Conservation (phyloP, 202 grass and related monocot species). For the Sporobolus alterniflorus region DNA sequence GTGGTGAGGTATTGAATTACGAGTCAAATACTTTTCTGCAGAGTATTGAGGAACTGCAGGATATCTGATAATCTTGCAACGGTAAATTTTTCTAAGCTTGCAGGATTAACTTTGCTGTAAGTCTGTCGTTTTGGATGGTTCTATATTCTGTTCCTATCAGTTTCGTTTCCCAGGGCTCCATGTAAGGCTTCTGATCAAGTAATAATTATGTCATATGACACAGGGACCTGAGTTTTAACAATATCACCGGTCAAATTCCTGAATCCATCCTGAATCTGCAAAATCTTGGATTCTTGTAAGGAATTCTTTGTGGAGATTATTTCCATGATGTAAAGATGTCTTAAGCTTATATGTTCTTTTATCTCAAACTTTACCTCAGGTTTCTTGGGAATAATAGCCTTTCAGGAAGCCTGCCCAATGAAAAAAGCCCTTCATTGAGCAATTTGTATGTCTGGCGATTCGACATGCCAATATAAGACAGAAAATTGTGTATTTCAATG, state of each 20-base stretch:
- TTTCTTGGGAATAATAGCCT: conserved; percentile 86
- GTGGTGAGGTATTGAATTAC: not conserved
- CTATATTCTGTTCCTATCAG: not conserved
- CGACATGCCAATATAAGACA: not conserved
- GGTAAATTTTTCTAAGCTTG: conserved; percentile 48
- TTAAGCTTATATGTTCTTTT: conserved; percentile 7
- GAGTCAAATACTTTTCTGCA: conserved; percentile 26
- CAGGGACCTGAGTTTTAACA: conserved; percentile 87
- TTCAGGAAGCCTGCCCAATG: conserved; percentile 49
- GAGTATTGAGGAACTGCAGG: conserved; percentile 69
- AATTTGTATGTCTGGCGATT: conserved; percentile 50
- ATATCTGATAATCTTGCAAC: conserved; percentile 66
- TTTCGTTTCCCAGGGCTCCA: not conserved
- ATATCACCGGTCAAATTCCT: conserved; percentile 71
- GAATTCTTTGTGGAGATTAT: conserved; percentile 22
- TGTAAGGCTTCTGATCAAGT: not conserved
- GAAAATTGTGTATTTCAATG: not conserved
- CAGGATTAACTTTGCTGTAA: conserved; percentile 21
- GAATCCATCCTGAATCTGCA: conserved; percentile 61
- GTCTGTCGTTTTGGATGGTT: conserved; percentile 7
- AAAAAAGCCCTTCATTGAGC: conserved; percentile 50
- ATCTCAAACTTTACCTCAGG: conserved; percentile 32
- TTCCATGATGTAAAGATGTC: not conserved
- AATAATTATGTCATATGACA: conserved; percentile 20
- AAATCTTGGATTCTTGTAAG: conserved; percentile 58